Percentiles rank a stretch among this genome's conserved stretches.
Conservation (phyloP, 1,284 basidiomycete genomes). For the Ceratobasidium sp. region DNA sequence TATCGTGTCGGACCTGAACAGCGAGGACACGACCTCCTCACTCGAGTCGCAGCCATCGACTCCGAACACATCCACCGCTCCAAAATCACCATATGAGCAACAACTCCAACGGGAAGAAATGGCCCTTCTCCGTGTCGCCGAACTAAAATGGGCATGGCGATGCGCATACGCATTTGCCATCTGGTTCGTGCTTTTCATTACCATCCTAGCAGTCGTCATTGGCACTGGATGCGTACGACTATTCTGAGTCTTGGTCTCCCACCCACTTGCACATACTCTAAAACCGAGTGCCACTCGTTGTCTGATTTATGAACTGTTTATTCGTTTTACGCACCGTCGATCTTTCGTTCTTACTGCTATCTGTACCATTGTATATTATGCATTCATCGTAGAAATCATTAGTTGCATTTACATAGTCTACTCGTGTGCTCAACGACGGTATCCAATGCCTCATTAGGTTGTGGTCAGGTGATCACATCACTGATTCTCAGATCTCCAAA, state of each 20-base stretch:
- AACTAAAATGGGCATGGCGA: constrained; percentile 43
- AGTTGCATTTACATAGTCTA: constrained; percentile 6
- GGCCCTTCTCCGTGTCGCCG: constrained; percentile 35
- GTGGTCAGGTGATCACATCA: constrained; percentile 21
- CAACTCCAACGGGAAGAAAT: constrained; percentile 38
- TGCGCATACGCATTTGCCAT: constrained; percentile 37
- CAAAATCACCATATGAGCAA: constrained; percentile 29
- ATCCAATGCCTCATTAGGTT: constrained; percentile 1
- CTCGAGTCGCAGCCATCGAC: constrained; percentile 21
- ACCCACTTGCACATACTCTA: constrained; percentile 23
- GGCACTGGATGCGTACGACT: constrained; percentile 23
- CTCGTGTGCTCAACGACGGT: not conserved
- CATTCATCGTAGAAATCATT: constrained; percentile 37
- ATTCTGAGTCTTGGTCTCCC: constrained; percentile 8
- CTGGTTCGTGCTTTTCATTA: constrained; percentile 23
- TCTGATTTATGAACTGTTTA: constrained; percentile 36
- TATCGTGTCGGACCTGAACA: constrained; percentile 39
- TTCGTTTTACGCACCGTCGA: constrained; percentile 9
- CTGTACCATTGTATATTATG: constrained; percentile 34
- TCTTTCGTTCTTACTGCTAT: constrained; percentile 19
- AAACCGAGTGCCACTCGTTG: not conserved
- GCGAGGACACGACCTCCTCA: not conserved
- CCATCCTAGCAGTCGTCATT: constrained; percentile 19
- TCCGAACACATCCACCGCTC: constrained; percentile 19
- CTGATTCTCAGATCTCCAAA: constrained; percentile 27